Evolutionary conservation across 2,329 filamentous ascomycete species (phyloP).

Genomic region (Stromatinia cepivora): DNA sequence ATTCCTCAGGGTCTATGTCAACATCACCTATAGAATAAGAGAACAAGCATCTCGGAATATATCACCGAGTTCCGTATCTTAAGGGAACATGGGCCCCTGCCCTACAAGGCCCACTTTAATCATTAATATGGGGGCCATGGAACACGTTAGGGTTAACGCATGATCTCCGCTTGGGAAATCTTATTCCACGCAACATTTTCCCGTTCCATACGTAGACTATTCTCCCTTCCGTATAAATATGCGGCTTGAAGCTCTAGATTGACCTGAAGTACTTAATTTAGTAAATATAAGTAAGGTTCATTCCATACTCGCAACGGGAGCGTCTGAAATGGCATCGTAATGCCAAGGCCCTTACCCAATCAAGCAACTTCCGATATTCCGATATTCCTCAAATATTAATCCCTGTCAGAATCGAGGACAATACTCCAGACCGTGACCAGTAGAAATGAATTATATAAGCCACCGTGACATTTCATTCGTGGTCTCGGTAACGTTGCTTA

Average conservation of each 20-base stretch:
- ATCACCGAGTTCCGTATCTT: neutral
- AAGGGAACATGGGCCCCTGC: neutral
- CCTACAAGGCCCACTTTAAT: neutral
- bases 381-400: too few species aligned
- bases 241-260: neutral
- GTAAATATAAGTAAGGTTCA: neutral
- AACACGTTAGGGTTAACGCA: neutral
- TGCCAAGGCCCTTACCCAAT: too few species aligned
- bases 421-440: too few species aligned
- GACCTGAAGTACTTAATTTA: neutral
- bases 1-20: neutral
- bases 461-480: too few species aligned
- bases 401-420: too few species aligned
- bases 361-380: too few species aligned
- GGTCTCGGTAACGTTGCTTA: too few species aligned
- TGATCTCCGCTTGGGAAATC: constrained; percentile 1
- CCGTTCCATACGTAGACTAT: neutral
- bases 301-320: too few species aligned
- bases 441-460: too few species aligned
- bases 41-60: neutral
- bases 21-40: neutral
- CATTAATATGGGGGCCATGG: neutral
- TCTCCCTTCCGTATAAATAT: neutral
- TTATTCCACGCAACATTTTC: neutral
- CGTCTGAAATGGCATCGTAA: too few species aligned